phyloP scores from a whole-genome alignment of 768 basidiomycete genomes.

The Amanita exitialis region DNA sequence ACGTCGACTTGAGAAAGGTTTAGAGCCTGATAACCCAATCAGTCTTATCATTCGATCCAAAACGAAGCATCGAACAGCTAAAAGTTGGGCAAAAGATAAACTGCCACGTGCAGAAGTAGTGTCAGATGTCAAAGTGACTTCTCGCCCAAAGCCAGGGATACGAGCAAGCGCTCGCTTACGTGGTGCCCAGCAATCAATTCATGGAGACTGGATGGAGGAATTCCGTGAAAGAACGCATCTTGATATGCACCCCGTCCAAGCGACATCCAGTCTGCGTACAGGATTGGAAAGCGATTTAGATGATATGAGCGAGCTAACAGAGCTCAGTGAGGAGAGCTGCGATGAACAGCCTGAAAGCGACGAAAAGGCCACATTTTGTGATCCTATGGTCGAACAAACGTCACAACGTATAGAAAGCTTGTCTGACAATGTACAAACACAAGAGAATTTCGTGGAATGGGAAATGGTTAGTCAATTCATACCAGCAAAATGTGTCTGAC shows the following conservation, averaged over 20 bases:
- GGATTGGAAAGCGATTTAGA: constrained; percentile 55
- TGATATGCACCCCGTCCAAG: not conserved
- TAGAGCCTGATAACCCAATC: not conserved
- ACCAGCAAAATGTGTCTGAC: not conserved
- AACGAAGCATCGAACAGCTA: constrained; percentile 48
- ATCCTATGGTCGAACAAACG: not conserved
- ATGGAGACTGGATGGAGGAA: constrained; percentile 59
- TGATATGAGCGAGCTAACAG: constrained; percentile 67
- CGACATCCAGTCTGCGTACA: constrained; percentile 23
- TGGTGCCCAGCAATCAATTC: constrained; percentile 62
- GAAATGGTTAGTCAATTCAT: constrained; percentile 55
- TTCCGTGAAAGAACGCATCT: not conserved
- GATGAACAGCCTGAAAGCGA: not conserved
- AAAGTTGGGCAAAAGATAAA: constrained; percentile 60
- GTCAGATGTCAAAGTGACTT: not conserved
- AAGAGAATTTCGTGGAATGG: constrained; percentile 74
- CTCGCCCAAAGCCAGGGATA: constrained; percentile 38
- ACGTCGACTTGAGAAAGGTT: not conserved
- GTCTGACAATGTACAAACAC: constrained; percentile 10
- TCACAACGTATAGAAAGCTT: constrained; percentile 6
- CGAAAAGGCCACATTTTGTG: not conserved
- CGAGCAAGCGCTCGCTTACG: constrained; percentile 59
- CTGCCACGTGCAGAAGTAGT: constrained; percentile 61
- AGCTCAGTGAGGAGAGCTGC: constrained; percentile 45
- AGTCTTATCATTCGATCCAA: not conserved